A percentile compares a stretch with the other conserved stretches of the same genome.
Evolutionary conservation across 441 rosid species (phyloP).

Genomic region (Manihot esculenta): DNA sequence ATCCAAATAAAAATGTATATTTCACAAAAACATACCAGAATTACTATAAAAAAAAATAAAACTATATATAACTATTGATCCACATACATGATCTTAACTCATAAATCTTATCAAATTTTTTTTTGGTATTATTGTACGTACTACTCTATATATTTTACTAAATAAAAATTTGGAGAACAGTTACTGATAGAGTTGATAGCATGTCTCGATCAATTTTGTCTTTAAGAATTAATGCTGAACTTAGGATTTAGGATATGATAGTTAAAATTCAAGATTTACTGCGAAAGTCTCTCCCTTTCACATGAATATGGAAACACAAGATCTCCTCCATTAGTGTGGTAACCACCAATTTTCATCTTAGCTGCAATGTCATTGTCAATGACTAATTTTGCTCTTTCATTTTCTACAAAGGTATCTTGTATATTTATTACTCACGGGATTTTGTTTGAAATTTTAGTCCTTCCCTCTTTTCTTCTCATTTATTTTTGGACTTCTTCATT

Average conservation of each 20-base stretch:
- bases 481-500: too few species aligned
- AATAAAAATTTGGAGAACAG: not conserved
- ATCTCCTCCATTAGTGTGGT: not conserved
- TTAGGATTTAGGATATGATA: constrained; percentile 9
- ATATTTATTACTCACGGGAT: constrained; percentile 27
- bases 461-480: not conserved
- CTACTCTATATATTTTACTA: too few species aligned
- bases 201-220: constrained; percentile 22
- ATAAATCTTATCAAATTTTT: too few species aligned
- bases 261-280: constrained; percentile 21
- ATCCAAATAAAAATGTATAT: too few species aligned
- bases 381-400: constrained; percentile 17
- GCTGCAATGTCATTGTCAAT: constrained; percentile 26
- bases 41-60: too few species aligned
- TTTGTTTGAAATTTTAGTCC: constrained; percentile 18
- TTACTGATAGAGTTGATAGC: constrained; percentile 4
- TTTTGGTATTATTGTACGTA: too few species aligned
- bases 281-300: constrained; percentile 12
- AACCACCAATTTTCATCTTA: constrained; percentile 15
- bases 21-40: too few species aligned
- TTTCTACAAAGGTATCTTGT: not conserved
- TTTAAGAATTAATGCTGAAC: constrained; percentile 5
- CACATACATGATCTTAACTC: too few species aligned
- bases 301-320: constrained; percentile 15
- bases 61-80: too few species aligned